These are phyloP conservation scores for Dictyostelium discoideum DNA, from an alignment of 78 protist species.

Conservation along the genomic window DNA sequence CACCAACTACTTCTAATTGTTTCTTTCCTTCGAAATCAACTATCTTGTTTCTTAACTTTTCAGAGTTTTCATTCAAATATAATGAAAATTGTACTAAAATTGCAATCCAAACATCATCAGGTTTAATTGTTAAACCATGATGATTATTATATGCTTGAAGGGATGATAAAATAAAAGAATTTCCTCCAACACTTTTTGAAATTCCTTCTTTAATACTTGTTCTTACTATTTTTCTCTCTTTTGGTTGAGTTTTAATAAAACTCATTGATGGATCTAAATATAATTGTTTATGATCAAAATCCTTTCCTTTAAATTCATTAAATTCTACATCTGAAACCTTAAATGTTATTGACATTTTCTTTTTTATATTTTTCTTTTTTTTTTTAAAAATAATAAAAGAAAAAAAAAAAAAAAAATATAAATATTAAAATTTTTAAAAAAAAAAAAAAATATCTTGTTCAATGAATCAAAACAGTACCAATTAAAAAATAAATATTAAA, in stretches of 20 bases:
- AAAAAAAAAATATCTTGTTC: no score
- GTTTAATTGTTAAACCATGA: conserved; percentile 1
- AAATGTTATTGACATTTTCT: background rate
- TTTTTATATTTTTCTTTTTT: background rate
- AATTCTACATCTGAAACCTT: background rate
- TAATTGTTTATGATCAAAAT: background rate
- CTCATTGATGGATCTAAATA: background rate
- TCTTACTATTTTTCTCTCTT: background rate
- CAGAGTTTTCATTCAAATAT: conserved; percentile 66
- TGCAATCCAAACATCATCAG: conserved; percentile 59
- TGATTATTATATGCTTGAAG: conserved; percentile 28
- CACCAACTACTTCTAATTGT: conserved; percentile 13
- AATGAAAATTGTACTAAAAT: conserved; percentile 45
- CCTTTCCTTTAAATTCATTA: background rate
- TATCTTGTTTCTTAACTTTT: conserved; percentile 49
- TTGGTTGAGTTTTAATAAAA: background rate
- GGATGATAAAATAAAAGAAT: conserved; percentile 9
- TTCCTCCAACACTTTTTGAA: background rate
- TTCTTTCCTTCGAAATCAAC: conserved; percentile 62
- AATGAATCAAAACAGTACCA: no score
- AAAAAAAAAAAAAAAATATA: no score
- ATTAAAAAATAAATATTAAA: no score
- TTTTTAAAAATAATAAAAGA: no score
- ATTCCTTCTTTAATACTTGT: background rate
- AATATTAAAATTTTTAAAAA: no score